These are phyloP conservation scores for Penicillium cosmopolitanum DNA, from an alignment of 495 filamentous ascomycete species.

Conservation along the genomic window DNA sequence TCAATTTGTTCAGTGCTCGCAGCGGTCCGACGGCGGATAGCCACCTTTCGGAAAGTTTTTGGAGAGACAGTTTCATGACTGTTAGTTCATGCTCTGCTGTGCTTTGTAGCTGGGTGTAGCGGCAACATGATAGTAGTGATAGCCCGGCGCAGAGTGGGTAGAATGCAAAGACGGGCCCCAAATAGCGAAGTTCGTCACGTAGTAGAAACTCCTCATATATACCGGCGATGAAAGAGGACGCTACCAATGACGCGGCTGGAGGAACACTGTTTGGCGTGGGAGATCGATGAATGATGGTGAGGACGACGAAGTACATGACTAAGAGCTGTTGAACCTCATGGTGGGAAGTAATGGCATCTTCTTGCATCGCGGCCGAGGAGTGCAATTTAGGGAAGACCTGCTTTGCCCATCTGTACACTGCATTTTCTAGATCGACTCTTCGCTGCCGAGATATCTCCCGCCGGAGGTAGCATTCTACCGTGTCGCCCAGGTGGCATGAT, in stretches of 20 bases:
- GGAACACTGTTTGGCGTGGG: conserved; percentile 30
- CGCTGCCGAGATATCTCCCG: conserved; percentile 32
- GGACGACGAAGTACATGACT: conserved; percentile 34
- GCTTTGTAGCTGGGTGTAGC: conserved; percentile 30
- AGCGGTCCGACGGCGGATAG: conserved; percentile 34
- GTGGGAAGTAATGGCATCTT: conserved; percentile 25
- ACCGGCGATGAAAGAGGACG: conserved; percentile 35
- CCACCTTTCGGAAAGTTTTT: conserved; percentile 36
- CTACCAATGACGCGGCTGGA: conserved; percentile 28
- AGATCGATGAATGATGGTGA: conserved; percentile 33
- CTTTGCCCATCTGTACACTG: conserved; percentile 35
- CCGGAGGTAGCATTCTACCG: conserved; percentile 31
- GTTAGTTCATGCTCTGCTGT: conserved; percentile 34
- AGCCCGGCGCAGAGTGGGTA: conserved; percentile 33
- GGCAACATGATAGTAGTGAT: conserved; percentile 31
- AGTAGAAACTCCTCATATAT: conserved; percentile 39
- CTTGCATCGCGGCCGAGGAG: conserved; percentile 20
- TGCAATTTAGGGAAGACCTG: conserved; percentile 32
- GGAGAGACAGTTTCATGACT: conserved; percentile 35
- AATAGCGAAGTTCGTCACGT: conserved; percentile 32
- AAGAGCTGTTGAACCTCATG: conserved; percentile 30
- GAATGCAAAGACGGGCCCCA: conserved; percentile 34
- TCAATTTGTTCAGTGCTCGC: conserved; percentile 33
- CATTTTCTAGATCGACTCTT: conserved; percentile 31
- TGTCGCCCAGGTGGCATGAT: conserved; percentile 31